Evolutionary conservation across 2,329 filamentous ascomycete genomes (phyloP).

Genomic region (Epichloe uncinata): DNA sequence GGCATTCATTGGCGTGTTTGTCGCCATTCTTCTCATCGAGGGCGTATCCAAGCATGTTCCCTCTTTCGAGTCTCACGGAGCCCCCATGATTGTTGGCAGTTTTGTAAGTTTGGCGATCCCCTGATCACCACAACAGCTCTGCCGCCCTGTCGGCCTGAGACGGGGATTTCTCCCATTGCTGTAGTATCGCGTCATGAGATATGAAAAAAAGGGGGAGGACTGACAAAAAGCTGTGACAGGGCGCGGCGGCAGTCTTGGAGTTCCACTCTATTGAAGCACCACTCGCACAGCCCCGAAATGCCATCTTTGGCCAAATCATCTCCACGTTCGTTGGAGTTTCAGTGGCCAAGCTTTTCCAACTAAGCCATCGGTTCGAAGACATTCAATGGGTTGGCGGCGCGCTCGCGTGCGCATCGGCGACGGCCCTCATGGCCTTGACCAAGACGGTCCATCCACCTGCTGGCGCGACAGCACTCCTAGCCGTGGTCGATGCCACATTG

Average conservation of each 20-base stretch:
- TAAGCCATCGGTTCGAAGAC: constrained; percentile 31
- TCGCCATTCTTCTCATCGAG: constrained; percentile 45
- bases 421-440: constrained; percentile 52
- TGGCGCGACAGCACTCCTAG: constrained; percentile 59
- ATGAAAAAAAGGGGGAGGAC: neutral
- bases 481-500: constrained; percentile 43
- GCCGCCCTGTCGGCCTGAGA: no score
- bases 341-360: constrained; percentile 51
- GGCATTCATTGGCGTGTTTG: constrained; percentile 52
- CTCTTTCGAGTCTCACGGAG: constrained; percentile 35
- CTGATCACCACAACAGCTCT: neutral
- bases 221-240: constrained; percentile 29
- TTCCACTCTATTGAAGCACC: constrained; percentile 61
- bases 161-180: no score
- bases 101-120: constrained; percentile 39
- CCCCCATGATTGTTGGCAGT: constrained; percentile 52
- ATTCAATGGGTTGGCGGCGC: constrained; percentile 53
- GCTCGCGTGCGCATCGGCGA: constrained; percentile 50
- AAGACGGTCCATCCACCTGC: constrained; percentile 63
- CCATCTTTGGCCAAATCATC: constrained; percentile 52
- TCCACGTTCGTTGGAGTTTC: constrained; percentile 46
- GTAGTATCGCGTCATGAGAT: no score
- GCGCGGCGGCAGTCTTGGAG: constrained; percentile 62
- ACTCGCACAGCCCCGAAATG: constrained; percentile 59
- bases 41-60: constrained; percentile 41